Evolutionary conservation across 768 basidiomycete species (phyloP).

Genomic region (Cyclocybe cylindracea): DNA sequence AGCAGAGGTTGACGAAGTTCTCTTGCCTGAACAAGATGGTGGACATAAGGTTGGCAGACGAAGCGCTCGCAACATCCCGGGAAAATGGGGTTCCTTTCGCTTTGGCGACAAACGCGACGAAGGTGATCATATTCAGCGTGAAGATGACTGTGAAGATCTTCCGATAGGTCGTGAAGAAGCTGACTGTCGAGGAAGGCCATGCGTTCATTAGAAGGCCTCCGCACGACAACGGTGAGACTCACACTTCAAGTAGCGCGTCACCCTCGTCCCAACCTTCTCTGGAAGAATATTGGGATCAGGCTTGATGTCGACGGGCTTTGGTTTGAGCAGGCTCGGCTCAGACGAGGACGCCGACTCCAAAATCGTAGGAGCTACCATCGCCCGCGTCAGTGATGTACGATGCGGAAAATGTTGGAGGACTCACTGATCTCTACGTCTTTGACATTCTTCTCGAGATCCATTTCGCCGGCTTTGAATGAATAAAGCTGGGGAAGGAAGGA

Average conservation of each 20-base stretch:
- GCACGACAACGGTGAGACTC: slow-evolving; percentile 36
- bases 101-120: slow-evolving; percentile 39
- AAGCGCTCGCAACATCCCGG: slow-evolving; percentile 38
- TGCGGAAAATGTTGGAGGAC: too few relatives aligned
- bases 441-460: slow-evolving; percentile 18
- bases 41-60: slow-evolving; percentile 44
- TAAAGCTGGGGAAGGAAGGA: not conserved
- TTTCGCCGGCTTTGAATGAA: slow-evolving; percentile 2
- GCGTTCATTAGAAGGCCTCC: slow-evolving; percentile 23
- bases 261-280: slow-evolving; percentile 11
- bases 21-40: slow-evolving; percentile 47
- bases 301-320: slow-evolving; percentile 19
- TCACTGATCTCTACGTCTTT: not conserved
- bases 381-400: too few relatives aligned
- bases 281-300: slow-evolving; percentile 29
- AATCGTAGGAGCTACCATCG: not conserved
- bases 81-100: slow-evolving; percentile 34
- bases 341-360: slow-evolving; percentile 17
- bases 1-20: slow-evolving; percentile 55
- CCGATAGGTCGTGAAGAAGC: slow-evolving; percentile 45
- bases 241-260: slow-evolving; percentile 13
- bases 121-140: slow-evolving; percentile 47
- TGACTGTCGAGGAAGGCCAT: slow-evolving; percentile 11
- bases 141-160: slow-evolving; percentile 57
- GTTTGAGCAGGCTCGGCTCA: slow-evolving; percentile 20